phyloP scores from a whole-genome alignment of 768 basidiomycete species.

The Leccinum fibrillosum region DNA sequence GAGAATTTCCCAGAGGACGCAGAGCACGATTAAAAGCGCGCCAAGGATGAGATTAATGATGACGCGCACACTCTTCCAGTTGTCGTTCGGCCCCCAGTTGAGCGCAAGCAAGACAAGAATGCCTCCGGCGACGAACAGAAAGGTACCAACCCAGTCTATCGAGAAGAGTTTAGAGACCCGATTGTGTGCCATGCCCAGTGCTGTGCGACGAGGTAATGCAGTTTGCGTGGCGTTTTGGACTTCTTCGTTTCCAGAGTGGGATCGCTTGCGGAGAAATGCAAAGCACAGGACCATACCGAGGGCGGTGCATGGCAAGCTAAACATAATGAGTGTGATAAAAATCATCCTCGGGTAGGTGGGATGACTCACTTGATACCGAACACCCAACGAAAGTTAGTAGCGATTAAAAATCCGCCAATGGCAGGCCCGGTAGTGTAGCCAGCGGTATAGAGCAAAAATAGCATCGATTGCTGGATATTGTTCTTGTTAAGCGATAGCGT shows the following conservation, averaged over 20 bases:
- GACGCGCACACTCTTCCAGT: conserved; percentile 42
- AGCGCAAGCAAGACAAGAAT: conserved; percentile 48
- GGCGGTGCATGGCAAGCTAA: conserved; percentile 39
- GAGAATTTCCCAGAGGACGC: conserved; percentile 42
- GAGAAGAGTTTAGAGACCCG: conserved; percentile 30
- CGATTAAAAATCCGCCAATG: conserved; percentile 39
- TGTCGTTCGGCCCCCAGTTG: conserved; percentile 45
- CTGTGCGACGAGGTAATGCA: neutral
- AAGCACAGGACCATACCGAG: conserved; percentile 38
- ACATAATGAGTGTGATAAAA: neutral
- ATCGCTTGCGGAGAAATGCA: conserved; percentile 37
- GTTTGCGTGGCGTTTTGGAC: conserved; percentile 1
- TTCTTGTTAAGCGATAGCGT: conserved; percentile 40
- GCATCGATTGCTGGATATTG: conserved; percentile 38
- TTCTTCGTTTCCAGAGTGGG: conserved; percentile 7
- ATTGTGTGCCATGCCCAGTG: conserved; percentile 1
- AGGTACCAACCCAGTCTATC: conserved; percentile 48
- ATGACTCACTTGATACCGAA: conserved; percentile 50
- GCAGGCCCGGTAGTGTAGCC: conserved; percentile 45
- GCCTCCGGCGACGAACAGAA: conserved; percentile 42
- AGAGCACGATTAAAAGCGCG: conserved; percentile 37
- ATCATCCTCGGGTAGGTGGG: neutral
- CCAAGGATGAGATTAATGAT: conserved; percentile 48
- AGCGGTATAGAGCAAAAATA: conserved; percentile 43
- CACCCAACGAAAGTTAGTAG: conserved; percentile 48